Percentiles rank a stretch among this genome's conserved stretches.
Evolutionary conservation across 139 green algal genomes (phyloP).

Genomic region (Volvox africanus): DNA sequence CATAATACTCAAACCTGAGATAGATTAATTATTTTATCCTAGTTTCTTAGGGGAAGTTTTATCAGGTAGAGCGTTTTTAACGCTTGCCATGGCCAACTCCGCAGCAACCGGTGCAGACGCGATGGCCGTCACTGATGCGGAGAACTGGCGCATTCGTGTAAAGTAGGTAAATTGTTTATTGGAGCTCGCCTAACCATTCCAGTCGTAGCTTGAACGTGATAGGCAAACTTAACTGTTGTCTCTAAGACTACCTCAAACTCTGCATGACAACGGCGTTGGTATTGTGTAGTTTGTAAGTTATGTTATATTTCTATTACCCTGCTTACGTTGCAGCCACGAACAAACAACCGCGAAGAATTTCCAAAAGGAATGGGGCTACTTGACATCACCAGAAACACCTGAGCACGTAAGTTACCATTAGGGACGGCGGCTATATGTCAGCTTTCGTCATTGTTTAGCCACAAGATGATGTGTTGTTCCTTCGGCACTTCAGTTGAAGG

Average conservation of each 20-base stretch:
- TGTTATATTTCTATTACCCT: neutral
- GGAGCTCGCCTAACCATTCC: too few relatives aligned
- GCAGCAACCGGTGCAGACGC: conserved; percentile 4
- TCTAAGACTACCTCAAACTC: neutral
- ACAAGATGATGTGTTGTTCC: neutral
- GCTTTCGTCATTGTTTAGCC: neutral
- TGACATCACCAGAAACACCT: neutral
- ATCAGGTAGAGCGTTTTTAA: neutral
- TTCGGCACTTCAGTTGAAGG: neutral
- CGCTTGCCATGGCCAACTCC: neutral
- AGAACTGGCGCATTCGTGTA: conserved; percentile 33
- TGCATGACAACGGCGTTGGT: neutral
- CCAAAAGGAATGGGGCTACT: neutral
- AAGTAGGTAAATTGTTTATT: neutral
- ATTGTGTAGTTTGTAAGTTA: neutral
- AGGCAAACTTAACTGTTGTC: too few relatives aligned
- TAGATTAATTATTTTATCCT: too few relatives aligned
- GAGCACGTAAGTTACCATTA: neutral
- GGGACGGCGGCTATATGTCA: neutral
- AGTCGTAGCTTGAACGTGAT: too few relatives aligned
- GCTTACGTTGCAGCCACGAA: neutral
- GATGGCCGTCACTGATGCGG: neutral
- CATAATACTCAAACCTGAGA: too few relatives aligned
- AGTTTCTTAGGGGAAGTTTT: too few relatives aligned
- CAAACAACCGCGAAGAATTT: conserved; percentile 6